Evolutionary conservation across 139 green algal species (phyloP), one percentile per base, ranked within the genome.

Genomic region (Ostreobium quekettii): DNA sequence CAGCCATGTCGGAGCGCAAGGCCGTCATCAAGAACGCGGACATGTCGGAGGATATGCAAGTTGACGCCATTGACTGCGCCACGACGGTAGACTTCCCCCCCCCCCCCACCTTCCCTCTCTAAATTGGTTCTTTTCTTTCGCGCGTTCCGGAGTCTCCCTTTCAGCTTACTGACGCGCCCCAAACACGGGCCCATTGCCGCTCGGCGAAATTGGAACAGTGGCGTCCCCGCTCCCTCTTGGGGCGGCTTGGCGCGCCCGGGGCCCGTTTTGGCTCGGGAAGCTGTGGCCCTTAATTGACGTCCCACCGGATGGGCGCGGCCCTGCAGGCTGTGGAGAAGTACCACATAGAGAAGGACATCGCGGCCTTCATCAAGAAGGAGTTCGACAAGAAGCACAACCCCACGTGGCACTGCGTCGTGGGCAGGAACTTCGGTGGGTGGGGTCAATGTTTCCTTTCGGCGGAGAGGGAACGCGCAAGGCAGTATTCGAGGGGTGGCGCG

Each of bases 381-480:
- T 99, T 99, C 76, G 94, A 98, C 85, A 91, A 86, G 71, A 96
- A 96, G 76, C 90, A 96, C 82, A 91, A 90, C 69, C 89, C 92
- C 28, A 99, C 94, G 2, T 99, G 94, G 93, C 92, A 98, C 81
- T 97, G 91, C 83, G 95, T 99, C 49, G 94, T 99, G 36, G 94
- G 94, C 33, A 78, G 89, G 31, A 98, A 97, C 74, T 99, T 97
- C 79, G 94, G 85, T 89, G 61, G 67, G 72, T 49, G 53, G 37
- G 63, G 2, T 33, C 24, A 29, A 26, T 47, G 66, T 24, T n/a
- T n/a, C n/a, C n/a, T n/a, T n/a, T n/a, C n/a, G n/a, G n/a, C n/a
- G n/a, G n/a, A n/a, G n/a, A n/a, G n/a, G n/a, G n/a, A n/a, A n/a
- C n/a, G n/a, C n/a, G n/a, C n/a, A n/a, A n/a, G n/a, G n/a, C n/a